A percentile compares a stretch with the other conserved stretches of the same genome.
Evolutionary conservation across 2,329 filamentous ascomycete genomes (phyloP).

Genomic region (Phyllosticta ampelicida): DNA sequence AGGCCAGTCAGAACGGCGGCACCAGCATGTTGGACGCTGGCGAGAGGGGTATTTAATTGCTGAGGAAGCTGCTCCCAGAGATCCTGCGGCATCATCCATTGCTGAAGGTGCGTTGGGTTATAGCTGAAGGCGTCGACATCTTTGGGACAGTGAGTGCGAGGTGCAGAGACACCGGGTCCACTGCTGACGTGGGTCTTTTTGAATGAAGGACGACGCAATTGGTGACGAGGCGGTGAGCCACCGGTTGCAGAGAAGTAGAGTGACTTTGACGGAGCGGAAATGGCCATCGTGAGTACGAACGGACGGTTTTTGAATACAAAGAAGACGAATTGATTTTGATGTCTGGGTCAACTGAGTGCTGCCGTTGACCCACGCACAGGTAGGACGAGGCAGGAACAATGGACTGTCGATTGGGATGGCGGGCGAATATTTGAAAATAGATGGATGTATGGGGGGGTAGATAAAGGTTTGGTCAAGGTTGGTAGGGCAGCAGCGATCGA

Average conservation of each 20-base stretch:
- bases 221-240: slow-evolving; percentile 5
- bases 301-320: neutral
- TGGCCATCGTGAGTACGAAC: neutral
- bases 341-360: neutral
- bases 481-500: neutral
- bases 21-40: slow-evolving; percentile 32
- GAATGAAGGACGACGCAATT: slow-evolving; percentile 6
- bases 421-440: neutral
- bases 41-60: slow-evolving; percentile 22
- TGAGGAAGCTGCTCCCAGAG: slow-evolving; percentile 28
- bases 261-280: neutral
- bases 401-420: neutral
- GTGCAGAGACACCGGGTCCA: slow-evolving; percentile 12
- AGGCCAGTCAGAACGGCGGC: slow-evolving; percentile 36
- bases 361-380: neutral
- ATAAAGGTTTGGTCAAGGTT: neutral
- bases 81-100: slow-evolving; percentile 29
- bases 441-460: neutral
- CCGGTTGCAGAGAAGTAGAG: slow-evolving; percentile 1
- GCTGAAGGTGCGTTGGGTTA: slow-evolving; percentile 24
- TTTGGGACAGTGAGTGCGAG: slow-evolving; percentile 21
- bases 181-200: slow-evolving; percentile 1
- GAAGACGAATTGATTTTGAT: neutral
- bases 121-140: slow-evolving; percentile 30
- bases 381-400: neutral